Conservation (phyloP, 768 basidiomycete species). For the Pluteus cervinus region DNA sequence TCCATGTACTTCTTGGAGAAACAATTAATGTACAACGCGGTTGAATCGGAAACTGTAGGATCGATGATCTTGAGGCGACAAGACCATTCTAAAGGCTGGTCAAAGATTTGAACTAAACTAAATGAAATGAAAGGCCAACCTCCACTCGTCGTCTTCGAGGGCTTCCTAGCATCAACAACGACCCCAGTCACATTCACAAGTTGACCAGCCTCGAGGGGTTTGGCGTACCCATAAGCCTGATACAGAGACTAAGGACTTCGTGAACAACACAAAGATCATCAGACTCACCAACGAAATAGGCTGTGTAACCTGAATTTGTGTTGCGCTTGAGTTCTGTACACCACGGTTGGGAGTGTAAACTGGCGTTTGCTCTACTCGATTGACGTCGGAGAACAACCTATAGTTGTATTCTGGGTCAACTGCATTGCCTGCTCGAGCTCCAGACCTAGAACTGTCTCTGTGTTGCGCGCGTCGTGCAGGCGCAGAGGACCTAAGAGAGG, state of each 20-base stretch:
- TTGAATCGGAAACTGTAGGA: slow-evolving; percentile 31
- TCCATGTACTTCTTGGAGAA: slow-evolving; percentile 42
- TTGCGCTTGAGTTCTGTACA: background rate
- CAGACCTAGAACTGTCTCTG: too few species aligned
- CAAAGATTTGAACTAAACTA: slow-evolving; percentile 1
- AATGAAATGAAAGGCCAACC: slow-evolving; percentile 13
- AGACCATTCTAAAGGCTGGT: slow-evolving; percentile 34
- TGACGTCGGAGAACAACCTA: too few species aligned
- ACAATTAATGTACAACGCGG: slow-evolving; percentile 33
- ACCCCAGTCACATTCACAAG: slow-evolving; percentile 19
- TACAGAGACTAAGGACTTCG: background rate
- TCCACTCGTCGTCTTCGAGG: slow-evolving; percentile 13
- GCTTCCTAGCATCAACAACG: slow-evolving; percentile 12
- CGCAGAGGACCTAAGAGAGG: too few species aligned
- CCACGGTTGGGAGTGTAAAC: background rate
- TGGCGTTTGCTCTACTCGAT: background rate
- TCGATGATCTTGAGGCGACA: slow-evolving; percentile 44
- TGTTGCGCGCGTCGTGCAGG: too few species aligned
- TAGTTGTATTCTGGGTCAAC: too few species aligned
- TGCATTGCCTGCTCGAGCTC: too few species aligned
- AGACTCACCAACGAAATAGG: background rate
- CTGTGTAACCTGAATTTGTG: background rate
- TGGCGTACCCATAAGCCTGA: slow-evolving; percentile 12
- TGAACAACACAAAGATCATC: background rate
- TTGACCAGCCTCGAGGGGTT: slow-evolving; percentile 8